Percentiles rank a stretch among this genome's conserved stretches.
These are phyloP conservation scores for Xylaria sp. DNA, from an alignment of 2,329 filamentous ascomycete species.

Conservation along the genomic window DNA sequence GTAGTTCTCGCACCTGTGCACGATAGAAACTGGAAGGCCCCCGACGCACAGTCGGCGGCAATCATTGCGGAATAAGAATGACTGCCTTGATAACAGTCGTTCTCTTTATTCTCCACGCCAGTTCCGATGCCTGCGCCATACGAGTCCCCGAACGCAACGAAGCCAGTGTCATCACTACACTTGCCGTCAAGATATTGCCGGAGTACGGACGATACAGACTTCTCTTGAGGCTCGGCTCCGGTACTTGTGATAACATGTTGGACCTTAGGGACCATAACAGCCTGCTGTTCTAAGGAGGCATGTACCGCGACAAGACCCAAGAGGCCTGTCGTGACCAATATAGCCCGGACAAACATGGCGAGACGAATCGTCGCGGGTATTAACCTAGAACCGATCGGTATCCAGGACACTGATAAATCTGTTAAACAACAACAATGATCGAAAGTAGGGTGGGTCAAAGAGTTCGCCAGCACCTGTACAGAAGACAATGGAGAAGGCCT, in stretches of 20 bases:
- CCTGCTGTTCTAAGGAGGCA: constrained; percentile 19
- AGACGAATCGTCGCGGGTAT: constrained; percentile 27
- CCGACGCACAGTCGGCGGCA: constrained; percentile 49
- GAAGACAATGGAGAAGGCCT: not conserved
- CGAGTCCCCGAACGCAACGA: constrained; percentile 59
- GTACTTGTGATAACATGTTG: constrained; percentile 37
- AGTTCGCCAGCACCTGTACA: not conserved
- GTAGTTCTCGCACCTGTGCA: constrained; percentile 59
- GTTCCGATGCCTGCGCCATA: constrained; percentile 63
- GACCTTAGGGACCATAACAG: constrained; percentile 24
- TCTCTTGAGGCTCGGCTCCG: constrained; percentile 7
- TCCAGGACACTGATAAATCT: not conserved
- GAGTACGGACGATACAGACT: constrained; percentile 18
- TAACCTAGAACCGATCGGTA: not conserved
- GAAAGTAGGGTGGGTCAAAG: constrained; percentile 8
- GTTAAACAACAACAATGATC: not conserved
- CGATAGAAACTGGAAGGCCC: constrained; percentile 58
- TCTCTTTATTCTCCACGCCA: constrained; percentile 54
- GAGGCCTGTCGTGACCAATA: constrained; percentile 1
- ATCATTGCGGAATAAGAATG: constrained; percentile 58
- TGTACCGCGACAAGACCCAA: not conserved
- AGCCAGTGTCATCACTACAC: constrained; percentile 45
- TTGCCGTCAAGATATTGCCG: not conserved
- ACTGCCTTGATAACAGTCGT: constrained; percentile 56
- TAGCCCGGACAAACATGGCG: constrained; percentile 37